These are phyloP conservation scores for Carex myosuroides DNA, from an alignment of 176 grass and related monocot genomes.

Conservation along the genomic window DNA sequence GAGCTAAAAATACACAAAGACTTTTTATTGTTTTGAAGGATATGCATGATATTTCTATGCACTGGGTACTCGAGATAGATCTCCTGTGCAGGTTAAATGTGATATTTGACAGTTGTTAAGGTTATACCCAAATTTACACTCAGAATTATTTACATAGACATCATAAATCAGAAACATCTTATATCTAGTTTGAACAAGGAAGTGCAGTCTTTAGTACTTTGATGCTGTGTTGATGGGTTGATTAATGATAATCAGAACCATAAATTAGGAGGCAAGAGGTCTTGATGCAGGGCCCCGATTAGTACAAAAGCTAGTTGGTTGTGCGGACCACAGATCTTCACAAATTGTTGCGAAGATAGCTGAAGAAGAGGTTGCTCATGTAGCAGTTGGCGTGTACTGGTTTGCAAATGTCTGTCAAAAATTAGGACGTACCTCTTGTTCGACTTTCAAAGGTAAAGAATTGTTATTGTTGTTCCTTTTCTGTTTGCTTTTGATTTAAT, in stretches of 20 bases:
- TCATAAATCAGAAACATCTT: background rate
- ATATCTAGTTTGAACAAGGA: background rate
- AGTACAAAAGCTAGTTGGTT: slow-evolving; percentile 67
- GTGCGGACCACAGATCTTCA: slow-evolving; percentile 66
- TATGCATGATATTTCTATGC: background rate
- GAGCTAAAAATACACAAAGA: background rate
- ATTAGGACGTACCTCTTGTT: slow-evolving; percentile 53
- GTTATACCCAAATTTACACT: background rate
- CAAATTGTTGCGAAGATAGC: slow-evolving; percentile 62
- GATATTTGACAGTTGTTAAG: background rate
- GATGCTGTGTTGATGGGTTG: background rate
- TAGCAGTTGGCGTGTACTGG: slow-evolving; percentile 79
- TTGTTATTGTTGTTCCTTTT: background rate
- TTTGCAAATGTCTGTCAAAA: slow-evolving; percentile 66
- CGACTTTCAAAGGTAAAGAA: slow-evolving; percentile 64
- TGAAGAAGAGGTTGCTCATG: slow-evolving; percentile 80
- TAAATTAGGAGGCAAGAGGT: slow-evolving; percentile 79
- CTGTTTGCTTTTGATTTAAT: background rate
- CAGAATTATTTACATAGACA: background rate
- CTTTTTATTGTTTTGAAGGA: background rate
- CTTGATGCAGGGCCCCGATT: slow-evolving; percentile 88
- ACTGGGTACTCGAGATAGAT: background rate
- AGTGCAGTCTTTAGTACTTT: background rate
- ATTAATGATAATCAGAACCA: background rate
- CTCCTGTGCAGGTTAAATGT: background rate